Conservation (phyloP, 2,329 filamentous ascomycete species). For the Microdochium nivale region DNA sequence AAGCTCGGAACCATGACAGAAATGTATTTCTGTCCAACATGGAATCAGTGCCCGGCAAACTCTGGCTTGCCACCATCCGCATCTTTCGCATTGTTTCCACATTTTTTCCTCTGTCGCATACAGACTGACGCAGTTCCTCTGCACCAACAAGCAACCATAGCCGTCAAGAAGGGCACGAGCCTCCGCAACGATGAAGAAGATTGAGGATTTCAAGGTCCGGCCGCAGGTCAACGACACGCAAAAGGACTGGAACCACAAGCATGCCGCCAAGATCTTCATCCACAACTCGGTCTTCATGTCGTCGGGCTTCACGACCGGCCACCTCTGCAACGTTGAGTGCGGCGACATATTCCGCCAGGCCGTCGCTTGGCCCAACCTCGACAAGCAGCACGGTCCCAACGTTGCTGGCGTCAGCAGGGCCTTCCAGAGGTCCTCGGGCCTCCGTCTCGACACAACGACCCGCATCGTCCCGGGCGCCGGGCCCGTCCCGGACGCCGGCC, state of each 20-base stretch:
- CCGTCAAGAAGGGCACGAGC: not conserved
- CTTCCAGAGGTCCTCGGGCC: slow-evolving; percentile 62
- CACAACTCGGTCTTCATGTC: slow-evolving; percentile 17
- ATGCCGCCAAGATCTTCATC: slow-evolving; percentile 23
- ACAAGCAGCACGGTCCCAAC: slow-evolving; percentile 56
- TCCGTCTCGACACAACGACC: slow-evolving; percentile 62
- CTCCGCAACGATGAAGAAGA: slow-evolving; percentile 4
- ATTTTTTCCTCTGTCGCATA: not conserved
- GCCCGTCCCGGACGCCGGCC: slow-evolving; percentile 42
- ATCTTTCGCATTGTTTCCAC: not conserved
- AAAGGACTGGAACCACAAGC: slow-evolving; percentile 21
- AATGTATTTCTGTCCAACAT: no score
- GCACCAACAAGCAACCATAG: not conserved
- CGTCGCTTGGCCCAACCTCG: slow-evolving; percentile 39
- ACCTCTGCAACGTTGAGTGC: slow-evolving; percentile 29
- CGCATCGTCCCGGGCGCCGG: slow-evolving; percentile 50
- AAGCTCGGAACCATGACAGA: no score
- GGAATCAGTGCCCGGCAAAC: no score
- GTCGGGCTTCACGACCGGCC: slow-evolving; percentile 16
- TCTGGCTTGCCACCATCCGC: not conserved
- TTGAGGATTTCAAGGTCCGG: slow-evolving; percentile 16
- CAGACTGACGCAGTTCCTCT: not conserved
- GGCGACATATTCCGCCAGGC: slow-evolving; percentile 29
- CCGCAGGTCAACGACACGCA: slow-evolving; percentile 20
- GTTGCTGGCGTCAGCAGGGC: slow-evolving; percentile 65